Evolutionary conservation across 345 rosid species (phyloP).

Genomic region (Theobroma cacao): DNA sequence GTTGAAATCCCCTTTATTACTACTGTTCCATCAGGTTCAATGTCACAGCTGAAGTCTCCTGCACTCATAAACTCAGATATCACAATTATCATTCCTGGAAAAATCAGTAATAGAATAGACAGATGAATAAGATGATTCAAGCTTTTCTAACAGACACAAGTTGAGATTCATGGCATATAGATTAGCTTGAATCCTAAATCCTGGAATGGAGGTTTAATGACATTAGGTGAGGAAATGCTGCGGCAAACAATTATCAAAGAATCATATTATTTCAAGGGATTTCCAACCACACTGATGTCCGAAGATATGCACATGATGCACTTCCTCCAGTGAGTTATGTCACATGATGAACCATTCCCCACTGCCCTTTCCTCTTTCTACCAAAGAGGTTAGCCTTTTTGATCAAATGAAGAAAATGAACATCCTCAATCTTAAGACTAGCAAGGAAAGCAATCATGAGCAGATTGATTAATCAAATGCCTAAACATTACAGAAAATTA

Average conservation of each 20-base stretch:
- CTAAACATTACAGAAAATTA: slow-evolving; percentile 25
- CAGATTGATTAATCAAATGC: neutral
- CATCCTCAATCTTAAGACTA: neutral
- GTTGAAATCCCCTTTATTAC: slow-evolving; percentile 64
- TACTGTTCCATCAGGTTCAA: slow-evolving; percentile 60
- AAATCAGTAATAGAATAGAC: neutral
- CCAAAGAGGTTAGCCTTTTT: neutral
- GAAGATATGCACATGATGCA: neutral
- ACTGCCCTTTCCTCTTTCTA: neutral
- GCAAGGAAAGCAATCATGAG: neutral
- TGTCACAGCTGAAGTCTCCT: slow-evolving; percentile 71
- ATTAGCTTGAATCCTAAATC: neutral
- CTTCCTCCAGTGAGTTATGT: neutral
- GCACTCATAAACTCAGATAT: slow-evolving; percentile 24
- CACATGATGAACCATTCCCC: neutral
- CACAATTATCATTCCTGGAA: neutral
- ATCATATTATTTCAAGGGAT: neutral
- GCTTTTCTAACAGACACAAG: neutral
- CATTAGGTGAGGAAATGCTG: neutral
- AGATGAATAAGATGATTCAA: neutral
- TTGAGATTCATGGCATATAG: neutral
- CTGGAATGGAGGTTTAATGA: neutral
- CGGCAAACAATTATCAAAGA: neutral
- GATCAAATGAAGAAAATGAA: neutral
- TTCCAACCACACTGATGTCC: neutral